Percentiles rank a stretch among this genome's conserved stretches.
Conservation (phyloP, 23 red algal species). For the Gracilaria domingensis region DNA sequence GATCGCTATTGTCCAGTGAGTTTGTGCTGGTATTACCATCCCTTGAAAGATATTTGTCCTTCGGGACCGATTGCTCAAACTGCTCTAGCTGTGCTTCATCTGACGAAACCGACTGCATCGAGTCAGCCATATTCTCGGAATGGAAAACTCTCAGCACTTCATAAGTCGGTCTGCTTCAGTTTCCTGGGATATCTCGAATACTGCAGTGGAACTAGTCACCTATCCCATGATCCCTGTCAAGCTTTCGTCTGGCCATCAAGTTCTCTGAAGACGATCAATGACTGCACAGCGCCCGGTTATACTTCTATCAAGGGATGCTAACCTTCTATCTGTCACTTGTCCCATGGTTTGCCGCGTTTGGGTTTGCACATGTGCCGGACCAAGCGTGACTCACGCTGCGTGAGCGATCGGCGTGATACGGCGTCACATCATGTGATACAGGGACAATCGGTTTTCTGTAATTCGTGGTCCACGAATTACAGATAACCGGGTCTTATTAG, state of each 20-base stretch:
- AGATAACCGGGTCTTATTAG: too few species aligned
- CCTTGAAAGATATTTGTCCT: not conserved
- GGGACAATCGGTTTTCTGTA: too few species aligned
- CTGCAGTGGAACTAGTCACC: not conserved
- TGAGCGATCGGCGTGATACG: too few species aligned
- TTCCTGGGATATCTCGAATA: not conserved
- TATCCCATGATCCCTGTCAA: not conserved
- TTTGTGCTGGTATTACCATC: not conserved
- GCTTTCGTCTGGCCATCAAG: not conserved
- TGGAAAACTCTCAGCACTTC: not conserved
- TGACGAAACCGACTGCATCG: conserved; percentile 4
- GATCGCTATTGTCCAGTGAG: not conserved
- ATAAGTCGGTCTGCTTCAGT: not conserved
- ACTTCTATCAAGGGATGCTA: too few species aligned
- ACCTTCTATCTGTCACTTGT: too few species aligned
- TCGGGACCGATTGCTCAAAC: not conserved
- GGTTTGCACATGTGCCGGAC: too few species aligned
- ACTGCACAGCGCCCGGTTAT: too few species aligned
- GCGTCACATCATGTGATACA: too few species aligned
- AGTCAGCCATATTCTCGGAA: conserved; percentile 13
- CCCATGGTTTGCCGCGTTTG: too few species aligned
- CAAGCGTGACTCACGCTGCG: too few species aligned
- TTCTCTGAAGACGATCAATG: not conserved
- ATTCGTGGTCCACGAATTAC: too few species aligned
- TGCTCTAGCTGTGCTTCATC: not conserved